Conservation (phyloP, 2,329 filamentous ascomycete genomes). For the Xylariomycetidae sp. region DNA sequence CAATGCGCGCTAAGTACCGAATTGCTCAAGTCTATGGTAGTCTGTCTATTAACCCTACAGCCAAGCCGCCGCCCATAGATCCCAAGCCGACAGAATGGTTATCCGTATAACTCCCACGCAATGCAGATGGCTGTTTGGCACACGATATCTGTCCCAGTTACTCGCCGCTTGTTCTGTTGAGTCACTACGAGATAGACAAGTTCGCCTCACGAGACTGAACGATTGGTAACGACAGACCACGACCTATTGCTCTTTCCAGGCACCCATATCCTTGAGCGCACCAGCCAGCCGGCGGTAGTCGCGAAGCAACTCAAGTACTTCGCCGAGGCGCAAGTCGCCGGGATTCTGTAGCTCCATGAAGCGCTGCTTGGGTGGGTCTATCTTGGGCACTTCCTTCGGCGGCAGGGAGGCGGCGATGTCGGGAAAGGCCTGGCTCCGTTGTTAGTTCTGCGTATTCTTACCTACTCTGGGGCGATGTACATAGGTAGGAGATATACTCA, state of each 20-base stretch:
- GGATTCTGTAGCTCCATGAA: conserved; percentile 69
- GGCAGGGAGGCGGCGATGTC: conserved; percentile 51
- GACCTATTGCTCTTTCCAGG: conserved; percentile 40
- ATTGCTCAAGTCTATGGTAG: too few relatives aligned
- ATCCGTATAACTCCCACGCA: too few relatives aligned
- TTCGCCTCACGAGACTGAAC: neutral
- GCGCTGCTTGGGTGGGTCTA: conserved; percentile 62
- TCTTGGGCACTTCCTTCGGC: conserved; percentile 48
- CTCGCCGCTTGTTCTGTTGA: too few relatives aligned
- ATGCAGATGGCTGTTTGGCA: too few relatives aligned
- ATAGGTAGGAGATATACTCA: conserved; percentile 30
- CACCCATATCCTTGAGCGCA: conserved; percentile 56
- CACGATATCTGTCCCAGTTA: too few relatives aligned
- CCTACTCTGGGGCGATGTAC: too few relatives aligned
- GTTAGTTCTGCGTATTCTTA: too few relatives aligned
- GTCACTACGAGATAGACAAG: conserved; percentile 1
- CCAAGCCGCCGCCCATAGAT: too few relatives aligned
- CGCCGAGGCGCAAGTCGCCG: conserved; percentile 64
- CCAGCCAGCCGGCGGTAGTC: conserved; percentile 70
- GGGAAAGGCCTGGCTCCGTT: conserved; percentile 53
- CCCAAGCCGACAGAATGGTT: too few relatives aligned
- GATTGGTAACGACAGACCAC: neutral
- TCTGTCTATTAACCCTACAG: too few relatives aligned
- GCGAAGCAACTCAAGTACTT: conserved; percentile 63
- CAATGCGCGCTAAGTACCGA: too few relatives aligned